Evolutionary conservation across 345 rosid species (phyloP), one percentile per base, ranked within the genome.

Genomic region (Rhizophora apiculata): DNA sequence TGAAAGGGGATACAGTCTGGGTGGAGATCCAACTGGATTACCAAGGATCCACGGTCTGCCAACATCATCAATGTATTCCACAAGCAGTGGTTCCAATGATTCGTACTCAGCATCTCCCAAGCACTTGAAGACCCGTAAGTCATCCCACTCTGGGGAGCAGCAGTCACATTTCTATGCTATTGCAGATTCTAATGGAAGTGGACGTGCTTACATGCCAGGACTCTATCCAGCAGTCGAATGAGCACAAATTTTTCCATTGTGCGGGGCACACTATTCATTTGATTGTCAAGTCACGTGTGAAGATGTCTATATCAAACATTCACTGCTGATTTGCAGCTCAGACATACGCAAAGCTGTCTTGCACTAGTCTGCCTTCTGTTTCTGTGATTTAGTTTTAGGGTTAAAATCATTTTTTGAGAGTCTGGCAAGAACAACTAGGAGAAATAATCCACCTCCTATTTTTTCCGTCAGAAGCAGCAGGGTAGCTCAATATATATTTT

Each of bases 11-110:
- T 88, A 85, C 80, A 77, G 77, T 70, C 26, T 79, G 78, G 86
- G 87, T 26, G 60, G 83, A 6, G 96, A 94, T 78, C 68, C 96
- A 54, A 86, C 90, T 4, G 94, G 96, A 21, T 71, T 85, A 75
- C 90, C 96, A n/a, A 92, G 81, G 87, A 81, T 86, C 75, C 94
- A 82, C 54, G 97, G 95, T 65, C 62, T 90, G 60, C 87, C 93
- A 6, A 83, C 88, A 48, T 85, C 97, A 31, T 78, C 88, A n/a
- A 68, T 81, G 64, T 87, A 83, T 67, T 67, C 83, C 3, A 76
- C 77, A 18, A 84, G 84, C 81, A 77, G 85, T 63, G 82, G 81
- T 73, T 85, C 84, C 11, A 24, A 32, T 63, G 96, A 86, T 74
- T 82, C 84, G 36, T 85, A 80, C 66, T 8, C 83, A 0, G 83